Evolutionary conservation across 2,329 filamentous ascomycete genomes (phyloP), one percentile per base, ranked within the genome.

Genomic region (Arthrobotrys conoides): DNA sequence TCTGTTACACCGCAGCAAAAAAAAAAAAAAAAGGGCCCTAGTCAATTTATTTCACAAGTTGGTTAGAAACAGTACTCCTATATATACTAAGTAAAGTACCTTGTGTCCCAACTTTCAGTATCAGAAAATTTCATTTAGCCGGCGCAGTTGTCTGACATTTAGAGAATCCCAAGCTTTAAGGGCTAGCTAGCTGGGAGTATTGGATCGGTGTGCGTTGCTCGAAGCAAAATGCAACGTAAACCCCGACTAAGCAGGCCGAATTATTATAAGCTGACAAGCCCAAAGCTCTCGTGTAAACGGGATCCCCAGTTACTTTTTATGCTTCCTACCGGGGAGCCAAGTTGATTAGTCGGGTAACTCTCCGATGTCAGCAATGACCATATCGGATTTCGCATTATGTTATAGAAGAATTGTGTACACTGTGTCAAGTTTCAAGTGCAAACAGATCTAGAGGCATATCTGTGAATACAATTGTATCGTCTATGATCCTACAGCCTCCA

Each of bases 341-440:
- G 53, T 44, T 61, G 57, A 61, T 61, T 61, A 61, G 57, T 61
- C 57, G 57, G 57, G 36, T 16, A 61, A 12, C 33, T 61, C 36
- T 61, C 57, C 57, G 57, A 61, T 44, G 57, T 61, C 24, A 61
- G 57, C 57, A 61, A 44, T 44, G 53, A 0, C 18, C n/a, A 14
- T 48, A 22, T 48, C 9, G n/a, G 18, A 41, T n/a, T 59, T 36
- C 16, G 53, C 22, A 59, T 59, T 38, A 59, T 59, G 33, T 55
- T 55, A 55, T 36, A 18, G 5, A 16, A 36, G 27, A 44, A 12
- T 9, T 61, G 57, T 27, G 57, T 61, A 61, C 57, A 61, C 57
- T 22, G 57, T 61, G 57, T 61, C 57, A 61, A 33, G 57, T 61
- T 61, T 12, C 20, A 18, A 41, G 3, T 16, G 8, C 38, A 41